Evolutionary conservation across 495 filamentous ascomycete species (phyloP).

Genomic region (Entonaema liquescens): DNA sequence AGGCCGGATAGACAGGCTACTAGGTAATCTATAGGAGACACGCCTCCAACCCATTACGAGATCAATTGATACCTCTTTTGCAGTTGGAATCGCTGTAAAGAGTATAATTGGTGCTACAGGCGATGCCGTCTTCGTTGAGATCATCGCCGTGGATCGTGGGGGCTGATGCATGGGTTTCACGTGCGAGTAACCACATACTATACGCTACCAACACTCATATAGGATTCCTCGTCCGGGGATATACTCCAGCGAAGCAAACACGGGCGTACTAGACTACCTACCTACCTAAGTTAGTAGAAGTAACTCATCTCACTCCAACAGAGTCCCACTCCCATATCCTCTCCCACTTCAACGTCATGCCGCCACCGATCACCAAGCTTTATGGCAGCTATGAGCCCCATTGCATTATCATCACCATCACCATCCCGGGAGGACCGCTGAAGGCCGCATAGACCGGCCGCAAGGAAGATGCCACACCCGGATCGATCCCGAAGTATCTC

Average conservation of each 20-base stretch:
- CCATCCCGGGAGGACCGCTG: not conserved
- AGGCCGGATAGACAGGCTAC: not conserved
- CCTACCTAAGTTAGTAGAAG: not conserved
- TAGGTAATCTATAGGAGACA: not conserved
- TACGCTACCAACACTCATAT: not conserved
- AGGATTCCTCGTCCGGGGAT: not conserved
- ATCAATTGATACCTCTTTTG: not conserved
- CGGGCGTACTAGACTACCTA: not conserved
- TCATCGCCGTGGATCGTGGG: not conserved
- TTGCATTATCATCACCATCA: too few species aligned
- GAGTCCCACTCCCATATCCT: not conserved
- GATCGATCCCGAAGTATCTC: not conserved
- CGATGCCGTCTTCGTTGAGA: not conserved
- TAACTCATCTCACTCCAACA: not conserved
- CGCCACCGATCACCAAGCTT: not conserved
- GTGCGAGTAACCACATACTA: not conserved
- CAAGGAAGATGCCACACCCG: not conserved
- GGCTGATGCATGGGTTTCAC: not conserved
- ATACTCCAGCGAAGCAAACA: not conserved
- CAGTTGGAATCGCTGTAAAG: not conserved
- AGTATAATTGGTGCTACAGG: too few species aligned
- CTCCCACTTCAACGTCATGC: not conserved
- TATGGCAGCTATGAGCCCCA: too few species aligned
- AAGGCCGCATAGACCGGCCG: not conserved
- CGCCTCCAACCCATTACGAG: not conserved